These are phyloP conservation scores for Echium plantagineum DNA, from an alignment of 257 asterid species.

Conservation along the genomic window DNA sequence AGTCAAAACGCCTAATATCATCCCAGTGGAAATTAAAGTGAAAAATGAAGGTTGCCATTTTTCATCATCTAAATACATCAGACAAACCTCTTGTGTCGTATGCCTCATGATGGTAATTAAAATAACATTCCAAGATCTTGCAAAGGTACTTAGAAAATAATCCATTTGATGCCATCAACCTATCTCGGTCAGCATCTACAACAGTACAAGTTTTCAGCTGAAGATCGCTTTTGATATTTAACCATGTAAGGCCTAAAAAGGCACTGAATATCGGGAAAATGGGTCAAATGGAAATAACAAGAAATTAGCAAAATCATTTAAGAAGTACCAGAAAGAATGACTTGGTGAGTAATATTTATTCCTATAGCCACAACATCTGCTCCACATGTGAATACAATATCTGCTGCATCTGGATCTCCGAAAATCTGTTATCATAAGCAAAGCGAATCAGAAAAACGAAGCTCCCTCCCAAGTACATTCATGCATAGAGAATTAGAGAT, in stretches of 20 bases:
- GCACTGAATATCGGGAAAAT: no score
- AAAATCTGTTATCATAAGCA: conserved; percentile 44
- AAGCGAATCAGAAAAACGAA: not conserved
- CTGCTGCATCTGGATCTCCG: conserved; percentile 99
- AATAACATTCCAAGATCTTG: conserved; percentile 80
- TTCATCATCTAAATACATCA: not conserved
- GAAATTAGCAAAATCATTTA: conserved; percentile 4
- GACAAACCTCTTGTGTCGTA: conserved; percentile 70
- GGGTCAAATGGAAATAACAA: not conserved
- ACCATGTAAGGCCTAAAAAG: not conserved
- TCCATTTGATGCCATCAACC: conserved; percentile 54
- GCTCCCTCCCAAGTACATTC: not conserved
- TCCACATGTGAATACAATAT: conserved; percentile 90
- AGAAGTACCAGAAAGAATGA: conserved; percentile 63
- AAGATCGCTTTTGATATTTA: not conserved
- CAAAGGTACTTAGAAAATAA: conserved; percentile 62
- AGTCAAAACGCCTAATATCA: conserved; percentile 7
- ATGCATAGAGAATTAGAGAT: not conserved
- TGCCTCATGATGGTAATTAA: conserved; percentile 71
- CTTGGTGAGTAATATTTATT: conserved; percentile 91
- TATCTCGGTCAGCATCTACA: conserved; percentile 66
- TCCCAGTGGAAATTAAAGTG: not conserved
- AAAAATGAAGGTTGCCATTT: not conserved
- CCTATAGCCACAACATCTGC: conserved; percentile 95
- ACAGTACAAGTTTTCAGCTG: not conserved